These are phyloP conservation scores for Microcyclosporella mali DNA, from an alignment of 2,329 filamentous ascomycete genomes.

Conservation along the genomic window DNA sequence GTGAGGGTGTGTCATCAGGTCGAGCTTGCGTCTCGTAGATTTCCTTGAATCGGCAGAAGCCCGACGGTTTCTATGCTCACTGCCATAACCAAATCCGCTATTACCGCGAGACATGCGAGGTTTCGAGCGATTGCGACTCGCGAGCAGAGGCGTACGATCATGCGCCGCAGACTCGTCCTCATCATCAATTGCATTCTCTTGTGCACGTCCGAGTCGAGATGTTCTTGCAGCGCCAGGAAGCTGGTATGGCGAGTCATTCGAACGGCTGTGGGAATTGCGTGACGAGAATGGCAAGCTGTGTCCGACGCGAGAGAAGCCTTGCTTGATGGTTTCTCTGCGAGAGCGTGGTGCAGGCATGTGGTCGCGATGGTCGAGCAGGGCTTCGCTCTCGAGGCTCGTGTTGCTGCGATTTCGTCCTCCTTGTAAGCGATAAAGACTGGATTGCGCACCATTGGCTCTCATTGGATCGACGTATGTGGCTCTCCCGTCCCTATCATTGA, in stretches of 20 bases:
- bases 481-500: slow-evolving; percentile 45
- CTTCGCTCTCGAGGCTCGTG: slow-evolving; percentile 84
- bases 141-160: slow-evolving; percentile 53
- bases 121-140: slow-evolving; percentile 26
- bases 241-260: slow-evolving; percentile 7
- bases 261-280: slow-evolving; percentile 18
- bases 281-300: slow-evolving; percentile 21
- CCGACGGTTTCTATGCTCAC: slow-evolving; percentile 27
- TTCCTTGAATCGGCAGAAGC: slow-evolving; percentile 22
- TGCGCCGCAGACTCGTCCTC: slow-evolving; percentile 40
- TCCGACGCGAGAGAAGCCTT: slow-evolving; percentile 23
- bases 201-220: slow-evolving; percentile 1
- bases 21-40: slow-evolving; percentile 19
- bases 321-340: slow-evolving; percentile 40
- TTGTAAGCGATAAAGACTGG: slow-evolving; percentile 50
- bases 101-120: slow-evolving; percentile 27
- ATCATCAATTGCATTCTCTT: slow-evolving; percentile 39
- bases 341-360: slow-evolving; percentile 34
- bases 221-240: slow-evolving; percentile 6
- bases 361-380: slow-evolving; percentile 73
- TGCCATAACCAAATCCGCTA: slow-evolving; percentile 25
- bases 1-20: slow-evolving; percentile 9
- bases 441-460: slow-evolving; percentile 34
- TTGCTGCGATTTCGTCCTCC: slow-evolving; percentile 58
- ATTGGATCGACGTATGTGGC: slow-evolving; percentile 36